Base-by-base conservation (phyloP, 805 yeast species). In the Hanseniaspora lindneri region DNA sequence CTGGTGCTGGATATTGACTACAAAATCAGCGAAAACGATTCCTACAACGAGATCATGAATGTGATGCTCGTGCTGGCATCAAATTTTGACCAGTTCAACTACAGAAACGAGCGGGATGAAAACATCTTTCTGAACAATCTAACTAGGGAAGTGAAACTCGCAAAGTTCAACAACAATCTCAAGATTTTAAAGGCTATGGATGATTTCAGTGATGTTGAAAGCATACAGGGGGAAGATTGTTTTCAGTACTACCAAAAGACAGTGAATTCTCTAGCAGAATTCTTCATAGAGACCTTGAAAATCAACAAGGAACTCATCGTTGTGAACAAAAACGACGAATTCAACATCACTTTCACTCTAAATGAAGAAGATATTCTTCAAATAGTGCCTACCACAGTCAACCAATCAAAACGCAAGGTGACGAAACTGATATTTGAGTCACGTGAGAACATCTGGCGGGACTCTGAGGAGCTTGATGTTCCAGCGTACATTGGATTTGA, bases 1-100 rank as follows among this genome's bases (percentile, higher is more conserved):
- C 58, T 64, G 16, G 67, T 64, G 25, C 59, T 64, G 28, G 67
- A 64, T 52, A 62, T 64, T 21, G 67, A 64, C 47, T 64, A 61
- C 47, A 34, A 3, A 5, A 21, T 41, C 2, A 16, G 34, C 5
- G 20, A 21, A 4, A 24, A 33, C 9, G 20, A 37, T 10, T 20
- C 23, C 5, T 55, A 55, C 19, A 62, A 56, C 27, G 39, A 30
- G 6, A 64, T 64, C 3, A 55, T 55, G 19, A 66, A 64, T 44
- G 66, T 62, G 24, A 64, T 62, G 51, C 52, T 64, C 36, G 67
- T 64, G 1, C 47, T 64, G 17, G 67, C 67, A 8, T 62, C 66
- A 2, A 63, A 60, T 52, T 64, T 63, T 50, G 66, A 64, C 44
- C 58, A 60, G 25, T 64, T 64, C 53, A 61, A 63, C 44, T 64